Evolutionary conservation across 805 yeast species (phyloP), one percentile per base, ranked within the genome.

Genomic region (Candida tallmaniae): DNA sequence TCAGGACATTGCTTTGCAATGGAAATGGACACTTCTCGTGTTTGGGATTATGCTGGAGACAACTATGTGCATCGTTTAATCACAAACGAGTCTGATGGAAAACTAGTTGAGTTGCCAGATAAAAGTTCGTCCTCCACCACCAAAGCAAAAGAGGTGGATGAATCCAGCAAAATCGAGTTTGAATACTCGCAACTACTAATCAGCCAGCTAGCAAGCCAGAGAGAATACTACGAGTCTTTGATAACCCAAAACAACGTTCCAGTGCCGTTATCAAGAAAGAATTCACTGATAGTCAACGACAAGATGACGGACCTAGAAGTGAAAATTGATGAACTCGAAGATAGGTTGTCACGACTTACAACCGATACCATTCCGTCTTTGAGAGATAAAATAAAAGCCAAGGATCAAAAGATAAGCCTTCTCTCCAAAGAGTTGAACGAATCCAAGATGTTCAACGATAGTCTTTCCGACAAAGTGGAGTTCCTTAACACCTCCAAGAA

Each of bases 41-140:
- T 88, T 1, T 88, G 97, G 97, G 96, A 88, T 54, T 88, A 88
- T 54, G 88, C 89, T 0, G 89, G 89, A 2, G 97, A 88, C 52
- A 79, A 78, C 44, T 88, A 88, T 54, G 96, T 88, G 7, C 97
- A 88, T 56, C 58, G 97, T 32, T 60, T 88, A 27, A 73, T 88
- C 4, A 86, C 88, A 41, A 87, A 85, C 56, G 89, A 84, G 53
- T 70, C 81, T 0, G 96, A 88, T 53, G 97, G 97, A 0, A 89
- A 89, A 47, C 58, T 89, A 21, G 95, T 88, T 3, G 97, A 88
- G 54, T 65, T 87, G 10, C 67, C 71, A 0, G 70, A 63, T 18
- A 67, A 65, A 33, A 34, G 30, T 8, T 25, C 33, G 5, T 41
- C 32, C 21, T 32, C 40, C 8, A n/a, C 46, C 39, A 45, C 39